Evolutionary conservation across 2,329 filamentous ascomycete genomes (phyloP), one percentile per base, ranked within the genome.

Genomic region (Hypoxylon sp.): DNA sequence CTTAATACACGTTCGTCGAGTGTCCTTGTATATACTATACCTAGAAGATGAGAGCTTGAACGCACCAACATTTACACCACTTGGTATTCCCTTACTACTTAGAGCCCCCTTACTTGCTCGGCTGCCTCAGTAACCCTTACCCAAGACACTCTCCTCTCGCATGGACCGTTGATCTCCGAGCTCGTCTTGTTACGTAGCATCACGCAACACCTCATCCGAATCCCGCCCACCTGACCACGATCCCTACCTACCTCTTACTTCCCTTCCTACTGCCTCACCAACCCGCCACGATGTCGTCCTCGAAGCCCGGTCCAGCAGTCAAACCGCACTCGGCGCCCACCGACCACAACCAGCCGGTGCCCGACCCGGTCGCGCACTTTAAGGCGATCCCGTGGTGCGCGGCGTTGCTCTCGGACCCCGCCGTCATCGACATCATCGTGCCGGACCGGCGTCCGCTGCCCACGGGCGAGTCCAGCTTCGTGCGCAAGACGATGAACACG

Each of bases 301-400:
- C 56, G n/a, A 61, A 68, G 15, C 24, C 46, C 32, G 15, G 27
- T 10, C 48, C 44, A 21, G 48, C 61, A 17, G n/a, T 52, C 8
- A 70, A 57, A 6, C 64, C 67, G 39, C 53, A 53, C 47, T 42
- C 61, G 21, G 57, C 63, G 7, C 31, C 58, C 10, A 58, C 44
- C 0, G 63, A 68, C n/a, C 70, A 73, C 69, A 70, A 72, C 67
- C 74, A 76, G 39, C 37, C 67, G 8, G 65, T 73, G 17, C 27
- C 72, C 17, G 72, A 75, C 67, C 75, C 76, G 3, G 15, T 76
- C 42, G 69, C 69, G 42, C 74, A 77, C 63, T 76, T 77, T 73
- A 55, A 69, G 19, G 59, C 73, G 51, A 74, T 78, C 27, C 75
- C 74, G 1, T 77, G 76, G 75, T 78, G 75, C 60, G 64, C 68